Evolutionary conservation across 139 green algal genomes (phyloP), one percentile per base, ranked within the genome.

Genomic region (Desmodesmus armatus): DNA sequence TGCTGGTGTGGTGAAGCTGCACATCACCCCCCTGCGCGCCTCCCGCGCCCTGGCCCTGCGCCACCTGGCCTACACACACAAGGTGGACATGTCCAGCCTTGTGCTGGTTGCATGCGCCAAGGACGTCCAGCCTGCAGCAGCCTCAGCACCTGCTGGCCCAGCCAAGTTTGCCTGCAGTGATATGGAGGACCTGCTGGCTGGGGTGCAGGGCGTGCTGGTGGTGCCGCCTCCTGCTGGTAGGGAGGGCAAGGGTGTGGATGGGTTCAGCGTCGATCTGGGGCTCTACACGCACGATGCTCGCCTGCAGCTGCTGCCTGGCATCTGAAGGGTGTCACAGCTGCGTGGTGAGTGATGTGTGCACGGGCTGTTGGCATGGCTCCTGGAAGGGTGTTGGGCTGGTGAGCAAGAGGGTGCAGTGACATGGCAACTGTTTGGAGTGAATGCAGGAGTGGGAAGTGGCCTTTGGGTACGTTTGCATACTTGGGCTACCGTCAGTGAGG

Each of bases 1-100:
- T 66, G 80, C 81, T 13, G 72, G 49, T 1, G 43, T 62, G 17
- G 65, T 87, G 47, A 81, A 86, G 55, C 85, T 98, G 83, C 95
- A 98, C 87, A 88, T 97, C 83, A 97, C 94, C 4, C 96, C 96
- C 33, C 82, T 97, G 80, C 92, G 95, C 37, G 92, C 88, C 75
- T 92, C 62, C 40, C 91, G 95, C 19, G 78, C 95, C 2, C 90
- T 98, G 51, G 95, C 95, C 2, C 89, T 98, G 81, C 91, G 96
- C 69, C 95, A 91, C 87, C 82, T 98, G 6, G 88, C 93, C 33
- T 90, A 90, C 82, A 78, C 83, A 23, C 74, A 88, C 6, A 71
- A 65, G 25, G 58, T 93, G 78, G 83, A 90, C 4, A n/a, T 66
- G 2, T 66, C 93, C 44, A 91, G 85, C 27, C 40, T 96, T 29